Percentiles rank a stretch among this genome's conserved stretches.
Evolutionary conservation across 495 filamentous ascomycete genomes (phyloP).

Genomic region (Cenococcum geophilum): DNA sequence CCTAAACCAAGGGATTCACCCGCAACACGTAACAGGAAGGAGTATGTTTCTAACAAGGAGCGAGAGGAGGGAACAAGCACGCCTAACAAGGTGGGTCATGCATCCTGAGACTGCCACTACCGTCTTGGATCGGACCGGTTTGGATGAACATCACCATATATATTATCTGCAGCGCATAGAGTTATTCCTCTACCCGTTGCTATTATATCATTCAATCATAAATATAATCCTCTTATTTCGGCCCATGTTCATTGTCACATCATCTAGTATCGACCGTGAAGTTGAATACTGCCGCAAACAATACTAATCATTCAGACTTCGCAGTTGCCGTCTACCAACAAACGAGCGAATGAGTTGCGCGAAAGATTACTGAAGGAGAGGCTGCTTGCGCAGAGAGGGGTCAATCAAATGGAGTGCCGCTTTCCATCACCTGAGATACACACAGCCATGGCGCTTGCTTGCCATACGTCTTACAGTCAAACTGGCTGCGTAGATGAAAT

Average conservation of each 20-base stretch:
- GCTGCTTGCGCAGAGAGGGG: background rate
- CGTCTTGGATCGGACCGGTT: background rate
- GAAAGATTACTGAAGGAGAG: constrained; percentile 4
- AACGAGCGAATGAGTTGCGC: constrained; percentile 2
- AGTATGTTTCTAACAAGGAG: constrained; percentile 6
- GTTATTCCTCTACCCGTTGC: background rate
- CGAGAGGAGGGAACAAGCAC: background rate
- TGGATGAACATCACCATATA: background rate
- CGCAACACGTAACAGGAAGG: background rate
- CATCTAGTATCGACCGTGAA: background rate
- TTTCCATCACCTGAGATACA: too few relatives aligned
- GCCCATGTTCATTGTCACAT: background rate
- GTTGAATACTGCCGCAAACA: background rate
- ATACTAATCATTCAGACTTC: background rate
- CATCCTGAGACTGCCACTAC: background rate
- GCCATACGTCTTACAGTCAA: too few relatives aligned
- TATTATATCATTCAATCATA: background rate
- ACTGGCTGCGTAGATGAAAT: too few relatives aligned
- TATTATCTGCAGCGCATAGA: background rate
- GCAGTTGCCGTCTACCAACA: background rate
- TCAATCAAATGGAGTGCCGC: background rate
- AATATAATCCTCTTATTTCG: background rate
- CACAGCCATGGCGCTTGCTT: too few relatives aligned
- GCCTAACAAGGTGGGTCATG: background rate
- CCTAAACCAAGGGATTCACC: background rate